Percentiles rank a stretch among this genome's conserved stretches.
phyloP scores from a whole-genome alignment of 2,329 filamentous ascomycete species.

The Ramularia endophylla region DNA sequence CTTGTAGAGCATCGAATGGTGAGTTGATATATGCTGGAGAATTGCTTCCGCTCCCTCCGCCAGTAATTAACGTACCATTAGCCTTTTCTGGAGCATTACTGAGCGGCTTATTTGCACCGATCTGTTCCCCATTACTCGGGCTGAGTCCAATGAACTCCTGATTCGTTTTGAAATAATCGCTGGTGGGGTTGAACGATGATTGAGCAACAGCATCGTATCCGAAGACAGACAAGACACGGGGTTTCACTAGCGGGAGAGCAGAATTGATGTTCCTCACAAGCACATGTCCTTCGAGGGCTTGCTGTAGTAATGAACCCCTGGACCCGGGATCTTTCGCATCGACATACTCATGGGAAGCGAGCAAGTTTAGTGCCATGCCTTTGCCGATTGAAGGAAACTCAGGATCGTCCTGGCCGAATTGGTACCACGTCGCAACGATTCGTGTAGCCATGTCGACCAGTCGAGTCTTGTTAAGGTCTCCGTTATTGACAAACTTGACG shows the following conservation, averaged over 20 bases:
- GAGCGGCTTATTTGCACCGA: slow-evolving; percentile 30
- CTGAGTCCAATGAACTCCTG: slow-evolving; percentile 21
- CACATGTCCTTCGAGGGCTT: slow-evolving; percentile 58
- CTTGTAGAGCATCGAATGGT: slow-evolving; percentile 32
- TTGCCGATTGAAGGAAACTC: slow-evolving; percentile 35
- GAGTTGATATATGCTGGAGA: slow-evolving; percentile 30
- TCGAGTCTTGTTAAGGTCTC: slow-evolving; percentile 50
- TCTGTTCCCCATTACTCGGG: slow-evolving; percentile 18
- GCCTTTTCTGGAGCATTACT: slow-evolving; percentile 19
- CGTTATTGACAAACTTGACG: slow-evolving; percentile 53
- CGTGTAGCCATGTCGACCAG: slow-evolving; percentile 57
- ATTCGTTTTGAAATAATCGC: slow-evolving; percentile 20
- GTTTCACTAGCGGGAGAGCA: slow-evolving; percentile 48
- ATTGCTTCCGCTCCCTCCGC: slow-evolving; percentile 32
- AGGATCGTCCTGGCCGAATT: slow-evolving; percentile 47
- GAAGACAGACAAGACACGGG: slow-evolving; percentile 52
- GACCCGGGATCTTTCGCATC: slow-evolving; percentile 51
- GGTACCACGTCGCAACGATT: slow-evolving; percentile 51
- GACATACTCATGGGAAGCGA: slow-evolving; percentile 46
- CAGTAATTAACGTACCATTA: slow-evolving; percentile 31
- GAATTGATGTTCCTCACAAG: slow-evolving; percentile 56
- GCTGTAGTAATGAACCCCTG: slow-evolving; percentile 47
- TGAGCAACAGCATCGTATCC: slow-evolving; percentile 50
- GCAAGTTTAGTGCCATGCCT: slow-evolving; percentile 48
- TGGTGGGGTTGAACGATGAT: slow-evolving; percentile 24